Conservation (phyloP, 2,329 filamentous ascomycete genomes). For the Claviceps spartinae region DNA sequence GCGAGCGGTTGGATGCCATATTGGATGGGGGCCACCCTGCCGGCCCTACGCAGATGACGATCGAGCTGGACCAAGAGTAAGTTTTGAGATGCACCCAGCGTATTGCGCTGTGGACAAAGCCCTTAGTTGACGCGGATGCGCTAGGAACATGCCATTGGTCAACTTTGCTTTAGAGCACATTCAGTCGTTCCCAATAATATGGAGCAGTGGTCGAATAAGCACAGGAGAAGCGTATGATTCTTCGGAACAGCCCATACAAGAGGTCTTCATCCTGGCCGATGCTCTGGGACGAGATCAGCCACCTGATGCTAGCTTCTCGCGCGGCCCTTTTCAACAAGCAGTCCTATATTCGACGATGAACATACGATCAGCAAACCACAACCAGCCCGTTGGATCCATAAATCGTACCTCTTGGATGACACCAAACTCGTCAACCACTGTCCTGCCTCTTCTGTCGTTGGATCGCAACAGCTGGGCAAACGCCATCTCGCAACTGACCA, state of each 20-base stretch:
- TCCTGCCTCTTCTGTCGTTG: slow-evolving; percentile 9
- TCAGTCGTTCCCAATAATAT: slow-evolving; percentile 10
- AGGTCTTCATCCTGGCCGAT: slow-evolving; percentile 3
- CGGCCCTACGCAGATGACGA: background rate
- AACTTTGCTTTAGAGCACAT: slow-evolving; percentile 10
- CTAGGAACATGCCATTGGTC: slow-evolving; percentile 11
- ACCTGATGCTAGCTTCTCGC: background rate
- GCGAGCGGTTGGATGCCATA: slow-evolving; percentile 11
- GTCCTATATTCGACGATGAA: slow-evolving; percentile 11
- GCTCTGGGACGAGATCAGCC: background rate
- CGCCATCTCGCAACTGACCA: slow-evolving; percentile 7
- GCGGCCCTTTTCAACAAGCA: slow-evolving; percentile 5
- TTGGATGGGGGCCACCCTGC: background rate
- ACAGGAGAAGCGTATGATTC: background rate
- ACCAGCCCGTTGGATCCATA: slow-evolving; percentile 11
- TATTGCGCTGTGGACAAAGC: background rate
- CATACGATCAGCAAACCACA: slow-evolving; percentile 9
- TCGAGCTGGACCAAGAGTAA: slow-evolving; percentile 9
- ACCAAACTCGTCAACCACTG: slow-evolving; percentile 1
- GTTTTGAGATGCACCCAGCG: background rate
- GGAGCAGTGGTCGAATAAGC: background rate
- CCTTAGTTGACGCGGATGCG: background rate
- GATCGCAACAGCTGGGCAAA: slow-evolving; percentile 7
- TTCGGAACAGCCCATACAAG: background rate
- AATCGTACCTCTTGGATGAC: slow-evolving; percentile 11